phyloP scores from a whole-genome alignment of 2,329 filamentous ascomycete genomes.

The Colletotrichum limetticola region DNA sequence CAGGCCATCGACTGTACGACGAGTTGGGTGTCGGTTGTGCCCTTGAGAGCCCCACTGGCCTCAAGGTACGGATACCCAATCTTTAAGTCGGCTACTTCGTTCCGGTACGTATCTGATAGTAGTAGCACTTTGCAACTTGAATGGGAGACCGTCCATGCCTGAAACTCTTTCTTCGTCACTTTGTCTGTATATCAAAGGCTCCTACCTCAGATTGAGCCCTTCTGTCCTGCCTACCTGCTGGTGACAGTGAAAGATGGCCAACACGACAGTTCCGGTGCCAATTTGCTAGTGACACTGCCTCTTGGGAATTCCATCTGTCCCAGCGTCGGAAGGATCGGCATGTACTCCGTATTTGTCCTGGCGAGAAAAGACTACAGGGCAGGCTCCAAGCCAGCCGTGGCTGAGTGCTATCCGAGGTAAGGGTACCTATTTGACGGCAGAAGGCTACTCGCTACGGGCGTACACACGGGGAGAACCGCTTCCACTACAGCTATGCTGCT shows the following conservation, averaged over 20 bases:
- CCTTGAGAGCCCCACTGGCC: constrained; percentile 9
- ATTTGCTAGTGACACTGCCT: neutral
- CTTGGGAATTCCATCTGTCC: neutral
- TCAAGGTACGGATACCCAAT: neutral
- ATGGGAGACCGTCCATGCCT: neutral
- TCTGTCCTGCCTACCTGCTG: too few relatives aligned
- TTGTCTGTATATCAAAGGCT: too few relatives aligned
- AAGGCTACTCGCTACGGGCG: constrained; percentile 1
- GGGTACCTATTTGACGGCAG: neutral
- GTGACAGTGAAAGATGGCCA: too few relatives aligned
- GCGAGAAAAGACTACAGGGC: neutral
- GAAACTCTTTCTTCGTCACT: neutral
- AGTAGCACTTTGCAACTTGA: neutral
- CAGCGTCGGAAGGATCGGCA: constrained; percentile 9
- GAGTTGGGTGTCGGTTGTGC: constrained; percentile 2
- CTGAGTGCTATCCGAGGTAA: too few relatives aligned
- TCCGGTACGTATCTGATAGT: neutral
- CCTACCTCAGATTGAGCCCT: too few relatives aligned
- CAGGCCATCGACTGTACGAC: constrained; percentile 1
- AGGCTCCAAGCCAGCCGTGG: neutral
- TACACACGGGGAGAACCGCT: too few relatives aligned
- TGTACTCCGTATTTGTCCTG: neutral
- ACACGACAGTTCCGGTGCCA: neutral
- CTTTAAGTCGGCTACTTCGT: neutral
- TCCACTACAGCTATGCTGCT: too few relatives aligned